Evolutionary conservation across 305 asterid genomes (phyloP).

Genomic region (Fraxinus nigra): DNA sequence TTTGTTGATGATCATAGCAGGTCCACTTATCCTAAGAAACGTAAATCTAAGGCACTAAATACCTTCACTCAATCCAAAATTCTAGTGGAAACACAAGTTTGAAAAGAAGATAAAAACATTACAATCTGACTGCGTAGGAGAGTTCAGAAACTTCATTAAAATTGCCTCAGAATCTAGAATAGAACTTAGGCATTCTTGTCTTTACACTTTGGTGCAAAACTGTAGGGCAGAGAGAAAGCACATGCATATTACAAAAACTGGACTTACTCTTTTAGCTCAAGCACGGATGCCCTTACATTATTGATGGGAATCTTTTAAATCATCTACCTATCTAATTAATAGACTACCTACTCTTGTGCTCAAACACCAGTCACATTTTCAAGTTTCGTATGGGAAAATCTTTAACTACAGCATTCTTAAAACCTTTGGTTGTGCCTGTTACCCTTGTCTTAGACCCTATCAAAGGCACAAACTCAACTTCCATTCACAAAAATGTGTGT

Average conservation of each 20-base stretch:
- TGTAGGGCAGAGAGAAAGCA: not conserved
- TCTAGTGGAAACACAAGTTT: too few species aligned
- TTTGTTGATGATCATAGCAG: not conserved
- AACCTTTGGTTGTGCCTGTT: not conserved
- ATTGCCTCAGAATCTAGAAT: not conserved
- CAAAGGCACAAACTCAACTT: not conserved
- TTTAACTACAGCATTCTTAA: not conserved
- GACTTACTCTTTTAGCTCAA: not conserved
- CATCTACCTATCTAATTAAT: not conserved
- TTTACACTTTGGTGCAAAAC: not conserved
- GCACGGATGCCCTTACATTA: not conserved
- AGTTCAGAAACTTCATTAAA: too few species aligned
- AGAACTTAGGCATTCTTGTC: not conserved
- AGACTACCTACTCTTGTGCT: not conserved
- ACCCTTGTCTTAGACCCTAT: not conserved
- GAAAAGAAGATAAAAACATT: not conserved
- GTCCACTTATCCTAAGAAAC: not conserved
- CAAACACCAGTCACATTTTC: not conserved
- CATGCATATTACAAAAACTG: not conserved
- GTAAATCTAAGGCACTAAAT: not conserved
- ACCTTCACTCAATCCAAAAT: not conserved
- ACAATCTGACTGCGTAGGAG: not conserved
- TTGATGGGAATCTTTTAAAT: not conserved
- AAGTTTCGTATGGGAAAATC: not conserved
- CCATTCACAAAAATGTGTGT: not conserved